Evolutionary conservation across 1,284 basidiomycete genomes (phyloP).

Genomic region (Leccinum fallax): DNA sequence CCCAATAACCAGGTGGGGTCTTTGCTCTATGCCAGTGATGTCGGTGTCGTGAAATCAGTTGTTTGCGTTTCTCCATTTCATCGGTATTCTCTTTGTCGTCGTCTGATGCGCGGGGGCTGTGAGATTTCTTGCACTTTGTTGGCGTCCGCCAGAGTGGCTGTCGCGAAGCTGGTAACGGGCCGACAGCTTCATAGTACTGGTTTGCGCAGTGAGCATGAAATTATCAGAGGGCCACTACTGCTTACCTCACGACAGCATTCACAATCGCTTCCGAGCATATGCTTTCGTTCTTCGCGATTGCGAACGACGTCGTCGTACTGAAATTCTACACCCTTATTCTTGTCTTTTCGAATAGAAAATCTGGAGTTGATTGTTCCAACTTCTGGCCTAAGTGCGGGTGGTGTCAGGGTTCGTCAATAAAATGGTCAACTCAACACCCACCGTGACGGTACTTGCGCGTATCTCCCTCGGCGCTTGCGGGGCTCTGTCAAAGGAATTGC

Average conservation of each 20-base stretch:
- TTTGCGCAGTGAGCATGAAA: neutral
- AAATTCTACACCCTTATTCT: conserved; percentile 66
- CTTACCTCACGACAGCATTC: conserved; percentile 82
- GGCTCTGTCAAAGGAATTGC: conserved; percentile 19
- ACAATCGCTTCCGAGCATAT: conserved; percentile 80
- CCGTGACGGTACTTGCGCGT: conserved; percentile 28
- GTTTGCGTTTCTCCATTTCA: conserved; percentile 60
- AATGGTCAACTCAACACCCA: conserved; percentile 4
- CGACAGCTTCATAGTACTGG: conserved; percentile 82
- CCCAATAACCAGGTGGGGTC: conserved; percentile 87
- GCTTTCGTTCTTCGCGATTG: conserved; percentile 61
- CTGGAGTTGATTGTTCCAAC: conserved; percentile 58
- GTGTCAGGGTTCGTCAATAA: neutral
- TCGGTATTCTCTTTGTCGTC: conserved; percentile 30
- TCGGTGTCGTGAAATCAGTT: conserved; percentile 80
- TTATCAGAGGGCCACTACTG: conserved; percentile 11
- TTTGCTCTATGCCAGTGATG: conserved; percentile 67
- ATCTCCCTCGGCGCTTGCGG: conserved; percentile 36
- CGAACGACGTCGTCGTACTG: conserved; percentile 81
- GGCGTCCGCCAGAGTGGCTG: conserved; percentile 74
- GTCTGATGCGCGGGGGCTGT: conserved; percentile 3
- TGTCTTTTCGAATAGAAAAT: conserved; percentile 66
- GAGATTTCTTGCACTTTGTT: conserved; percentile 33
- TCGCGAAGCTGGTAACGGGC: conserved; percentile 67
- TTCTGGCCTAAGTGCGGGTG: conserved; percentile 24